Evolutionary conservation across 1,284 basidiomycete species (phyloP).

Genomic region (Malassezia yamatoensis): DNA sequence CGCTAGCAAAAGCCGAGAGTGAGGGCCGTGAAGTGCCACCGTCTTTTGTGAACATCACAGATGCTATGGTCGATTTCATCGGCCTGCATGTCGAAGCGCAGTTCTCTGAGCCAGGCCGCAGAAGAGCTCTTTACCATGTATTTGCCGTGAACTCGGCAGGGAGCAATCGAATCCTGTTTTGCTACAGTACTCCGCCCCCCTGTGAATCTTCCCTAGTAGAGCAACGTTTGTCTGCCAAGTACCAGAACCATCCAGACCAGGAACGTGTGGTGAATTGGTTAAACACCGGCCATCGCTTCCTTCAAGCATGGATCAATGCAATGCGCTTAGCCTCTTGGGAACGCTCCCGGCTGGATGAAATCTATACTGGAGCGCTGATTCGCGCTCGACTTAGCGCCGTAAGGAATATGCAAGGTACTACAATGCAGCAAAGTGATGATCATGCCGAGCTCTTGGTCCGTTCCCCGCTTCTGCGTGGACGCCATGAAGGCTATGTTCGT

Average conservation of each 20-base stretch:
- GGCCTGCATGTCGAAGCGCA: conserved; percentile 52
- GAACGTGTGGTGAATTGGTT: conserved; percentile 38
- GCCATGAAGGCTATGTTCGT: conserved; percentile 84
- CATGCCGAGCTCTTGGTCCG: conserved; percentile 10
- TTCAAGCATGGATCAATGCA: conserved; percentile 67
- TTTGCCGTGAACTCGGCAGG: conserved; percentile 90
- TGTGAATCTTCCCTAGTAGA: conserved; percentile 31
- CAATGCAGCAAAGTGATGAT: conserved; percentile 12
- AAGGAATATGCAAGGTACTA: conserved; percentile 7
- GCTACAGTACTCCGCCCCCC: conserved; percentile 33
- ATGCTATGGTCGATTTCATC: conserved; percentile 58
- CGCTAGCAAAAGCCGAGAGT: conserved; percentile 68
- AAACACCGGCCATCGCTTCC: conserved; percentile 34
- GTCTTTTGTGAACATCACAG: conserved; percentile 72
- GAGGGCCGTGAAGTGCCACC: conserved; percentile 73
- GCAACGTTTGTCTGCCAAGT: conserved; percentile 28
- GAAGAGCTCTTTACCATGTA: conserved; percentile 58
- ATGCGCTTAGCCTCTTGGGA: conserved; percentile 88
- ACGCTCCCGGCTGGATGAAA: conserved; percentile 85
- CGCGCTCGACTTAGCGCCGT: conserved; percentile 53
- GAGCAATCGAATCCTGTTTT: conserved; percentile 78
- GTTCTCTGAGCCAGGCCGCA: conserved; percentile 50
- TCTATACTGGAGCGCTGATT: conserved; percentile 82
- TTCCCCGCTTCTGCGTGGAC: conserved; percentile 53
- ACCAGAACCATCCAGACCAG: conserved; percentile 32